Conservation (phyloP, 2,329 filamentous ascomycete genomes). For the Pseudopithomyces maydicus region DNA sequence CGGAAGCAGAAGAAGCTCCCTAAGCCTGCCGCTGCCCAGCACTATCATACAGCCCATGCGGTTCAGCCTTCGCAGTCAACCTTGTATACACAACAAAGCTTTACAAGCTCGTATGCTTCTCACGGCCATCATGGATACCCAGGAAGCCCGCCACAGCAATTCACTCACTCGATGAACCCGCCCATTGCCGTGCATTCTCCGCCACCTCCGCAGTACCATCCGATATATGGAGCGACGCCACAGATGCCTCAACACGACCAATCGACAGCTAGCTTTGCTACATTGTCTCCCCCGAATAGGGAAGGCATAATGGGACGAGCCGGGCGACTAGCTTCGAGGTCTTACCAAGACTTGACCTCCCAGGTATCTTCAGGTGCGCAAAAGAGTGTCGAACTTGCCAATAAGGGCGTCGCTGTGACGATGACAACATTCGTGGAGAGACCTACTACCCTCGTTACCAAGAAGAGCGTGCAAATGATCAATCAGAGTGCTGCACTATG, state of each 20-base stretch:
- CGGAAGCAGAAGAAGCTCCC: conserved; percentile 27
- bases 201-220: conserved; percentile 10
- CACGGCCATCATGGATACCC: conserved; percentile 7
- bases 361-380: conserved; percentile 27
- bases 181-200: not conserved
- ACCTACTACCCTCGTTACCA: conserved; percentile 33
- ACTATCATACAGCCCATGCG: conserved; percentile 19
- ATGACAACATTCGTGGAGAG: conserved; percentile 36
- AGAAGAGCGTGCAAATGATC: conserved; percentile 44
- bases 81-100: conserved; percentile 16
- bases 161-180: conserved; percentile 9
- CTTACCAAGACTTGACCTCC: conserved; percentile 30
- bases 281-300: conserved; percentile 23
- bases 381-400: conserved; percentile 15
- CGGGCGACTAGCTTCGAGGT: conserved; percentile 36
- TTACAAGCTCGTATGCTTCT: not conserved
- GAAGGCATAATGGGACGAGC: conserved; percentile 29
- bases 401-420: conserved; percentile 25
- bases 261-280: conserved; percentile 27
- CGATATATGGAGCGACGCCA: conserved; percentile 26
- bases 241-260: conserved; percentile 23
- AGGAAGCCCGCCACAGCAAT: conserved; percentile 17
- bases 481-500: conserved; percentile 53
- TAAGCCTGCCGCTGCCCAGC: conserved; percentile 16
- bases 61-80: conserved; percentile 19